These are phyloP conservation scores for Phoenix dactylifera DNA, from an alignment of 176 grass and related monocot genomes.

Conservation along the genomic window DNA sequence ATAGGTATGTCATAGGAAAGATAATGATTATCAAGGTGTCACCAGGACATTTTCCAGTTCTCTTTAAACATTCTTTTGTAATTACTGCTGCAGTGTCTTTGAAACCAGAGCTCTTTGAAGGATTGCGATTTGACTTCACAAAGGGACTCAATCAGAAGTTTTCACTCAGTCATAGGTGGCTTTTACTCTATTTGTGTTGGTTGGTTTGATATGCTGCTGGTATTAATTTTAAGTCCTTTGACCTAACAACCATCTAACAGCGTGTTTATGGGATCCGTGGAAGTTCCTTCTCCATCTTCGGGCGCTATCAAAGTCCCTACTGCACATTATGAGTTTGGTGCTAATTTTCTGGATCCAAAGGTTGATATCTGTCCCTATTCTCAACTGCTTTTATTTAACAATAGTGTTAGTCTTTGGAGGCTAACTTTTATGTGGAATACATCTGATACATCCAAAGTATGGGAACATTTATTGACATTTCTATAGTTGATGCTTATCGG, in stretches of 20 bases:
- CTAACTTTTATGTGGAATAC: conserved; percentile 4
- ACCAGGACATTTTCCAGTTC: not conserved
- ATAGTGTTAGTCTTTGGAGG: not conserved
- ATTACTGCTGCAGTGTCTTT: conserved; percentile 37
- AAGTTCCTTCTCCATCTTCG: conserved; percentile 64
- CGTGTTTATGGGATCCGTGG: conserved; percentile 84
- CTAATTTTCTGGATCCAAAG: conserved; percentile 95
- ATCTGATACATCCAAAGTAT: not conserved
- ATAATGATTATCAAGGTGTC: no score
- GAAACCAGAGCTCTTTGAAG: conserved; percentile 44
- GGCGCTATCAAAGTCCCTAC: conserved; percentile 84
- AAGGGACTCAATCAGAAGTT: conserved; percentile 46
- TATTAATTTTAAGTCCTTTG: conserved; percentile 7
- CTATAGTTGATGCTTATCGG: conserved; percentile 87
- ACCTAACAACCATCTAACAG: conserved; percentile 29
- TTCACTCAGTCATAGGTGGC: conserved; percentile 48
- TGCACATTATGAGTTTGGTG: conserved; percentile 92
- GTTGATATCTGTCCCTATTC: conserved; percentile 21
- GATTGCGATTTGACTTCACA: conserved; percentile 35
- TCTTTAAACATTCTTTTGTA: not conserved
- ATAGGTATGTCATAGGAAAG: no score
- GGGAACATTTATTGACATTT: conserved; percentile 8
- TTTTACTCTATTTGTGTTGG: not conserved
- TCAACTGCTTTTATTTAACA: not conserved
- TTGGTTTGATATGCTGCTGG: not conserved